A percentile compares a stretch with the other conserved stretches of the same genome.
Conservation (phyloP, 805 yeast genomes). For the Yamadazyma sp. region DNA sequence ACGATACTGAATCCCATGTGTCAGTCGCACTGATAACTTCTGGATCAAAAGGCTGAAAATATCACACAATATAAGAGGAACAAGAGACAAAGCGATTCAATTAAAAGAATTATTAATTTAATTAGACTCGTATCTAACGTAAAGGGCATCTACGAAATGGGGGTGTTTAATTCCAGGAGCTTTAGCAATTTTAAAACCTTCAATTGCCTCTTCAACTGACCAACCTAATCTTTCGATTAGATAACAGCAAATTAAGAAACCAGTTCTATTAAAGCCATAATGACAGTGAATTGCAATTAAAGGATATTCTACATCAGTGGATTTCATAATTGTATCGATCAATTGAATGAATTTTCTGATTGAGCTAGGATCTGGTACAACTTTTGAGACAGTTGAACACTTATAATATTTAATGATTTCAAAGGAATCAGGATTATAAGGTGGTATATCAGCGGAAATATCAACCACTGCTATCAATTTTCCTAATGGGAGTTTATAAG, state of each 20-base stretch:
- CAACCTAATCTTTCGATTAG: slow-evolving; percentile 58
- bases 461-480: slow-evolving; percentile 58
- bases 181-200: slow-evolving; percentile 54
- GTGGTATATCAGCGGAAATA: slow-evolving; percentile 67
- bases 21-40: too few relatives aligned
- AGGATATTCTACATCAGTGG: slow-evolving; percentile 24
- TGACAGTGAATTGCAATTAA: slow-evolving; percentile 72
- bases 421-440: slow-evolving; percentile 62
- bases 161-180: slow-evolving; percentile 75
- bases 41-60: too few relatives aligned
- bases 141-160: slow-evolving; percentile 70
- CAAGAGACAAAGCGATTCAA: too few relatives aligned
- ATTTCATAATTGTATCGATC: slow-evolving; percentile 43
- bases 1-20: too few relatives aligned
- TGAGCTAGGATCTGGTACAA: slow-evolving; percentile 63
- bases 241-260: slow-evolving; percentile 68
- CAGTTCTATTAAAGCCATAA: slow-evolving; percentile 79
- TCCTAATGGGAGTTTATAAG: slow-evolving; percentile 20
- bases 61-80: too few relatives aligned
- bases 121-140: slow-evolving; percentile 53
- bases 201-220: slow-evolving; percentile 61
- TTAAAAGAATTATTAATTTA: too few relatives aligned
- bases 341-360: slow-evolving; percentile 54
- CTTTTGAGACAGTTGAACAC: slow-evolving; percentile 75
- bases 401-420: slow-evolving; percentile 56